These are phyloP conservation scores for Viola odorata DNA, from an alignment of 345 rosid genomes.

Conservation along the genomic window DNA sequence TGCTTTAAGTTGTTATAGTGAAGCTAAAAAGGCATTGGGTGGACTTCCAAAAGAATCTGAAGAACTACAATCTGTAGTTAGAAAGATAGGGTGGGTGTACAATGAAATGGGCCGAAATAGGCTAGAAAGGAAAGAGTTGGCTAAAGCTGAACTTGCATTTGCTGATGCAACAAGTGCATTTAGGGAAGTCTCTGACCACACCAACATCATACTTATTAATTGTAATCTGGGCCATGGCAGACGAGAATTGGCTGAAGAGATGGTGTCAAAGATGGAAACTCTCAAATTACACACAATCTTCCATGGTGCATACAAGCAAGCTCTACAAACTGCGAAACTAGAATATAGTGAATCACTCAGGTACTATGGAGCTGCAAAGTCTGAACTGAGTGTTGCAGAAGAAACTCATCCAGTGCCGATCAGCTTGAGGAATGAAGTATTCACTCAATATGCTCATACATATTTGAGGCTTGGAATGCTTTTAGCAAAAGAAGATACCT, in stretches of 20 bases:
- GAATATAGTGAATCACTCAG: conserved; percentile 73
- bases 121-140: conserved; percentile 60
- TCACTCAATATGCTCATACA: conserved; percentile 84
- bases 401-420: conserved; percentile 33
- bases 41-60: conserved; percentile 46
- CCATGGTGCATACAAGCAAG: conserved; percentile 47
- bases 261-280: conserved; percentile 58
- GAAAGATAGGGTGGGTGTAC: conserved; percentile 89
- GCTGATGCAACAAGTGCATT: conserved; percentile 74
- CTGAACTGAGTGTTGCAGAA: conserved; percentile 44
- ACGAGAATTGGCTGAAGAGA: conserved; percentile 88
- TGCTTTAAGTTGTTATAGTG: conserved; percentile 68
- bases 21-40: conserved; percentile 61
- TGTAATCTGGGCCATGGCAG: conserved; percentile 93
- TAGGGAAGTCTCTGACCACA: conserved; percentile 66
- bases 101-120: conserved; percentile 85
- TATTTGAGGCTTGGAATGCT: conserved; percentile 88
- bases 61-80: conserved; percentile 55
- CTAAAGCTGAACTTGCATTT: conserved; percentile 71
- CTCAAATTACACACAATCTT: conserved; percentile 42
- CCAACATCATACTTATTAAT: conserved; percentile 67
- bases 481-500: conserved; percentile 60
- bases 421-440: conserved; percentile 57
- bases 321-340: conserved; percentile 54
- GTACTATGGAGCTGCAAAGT: conserved; percentile 73